phyloP scores from a whole-genome alignment of 176 grass and related monocot species.

The Alopecurus myosuroides region DNA sequence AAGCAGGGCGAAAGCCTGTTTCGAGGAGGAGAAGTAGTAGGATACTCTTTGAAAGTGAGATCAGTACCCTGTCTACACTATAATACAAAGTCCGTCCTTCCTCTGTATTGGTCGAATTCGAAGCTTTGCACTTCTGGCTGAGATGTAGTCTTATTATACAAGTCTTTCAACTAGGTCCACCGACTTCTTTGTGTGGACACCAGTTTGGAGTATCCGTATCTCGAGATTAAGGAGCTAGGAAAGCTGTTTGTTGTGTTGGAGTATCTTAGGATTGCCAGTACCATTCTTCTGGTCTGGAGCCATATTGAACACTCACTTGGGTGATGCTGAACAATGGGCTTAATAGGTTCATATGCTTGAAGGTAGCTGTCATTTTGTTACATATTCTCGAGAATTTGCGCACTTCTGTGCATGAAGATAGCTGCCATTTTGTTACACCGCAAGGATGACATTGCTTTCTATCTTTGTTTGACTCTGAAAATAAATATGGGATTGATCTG shows the following conservation, averaged over 20 bases:
- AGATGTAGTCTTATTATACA: neutral
- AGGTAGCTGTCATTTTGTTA: too few species aligned
- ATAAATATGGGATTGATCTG: neutral
- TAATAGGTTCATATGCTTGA: neutral
- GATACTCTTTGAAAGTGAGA: constrained; percentile 12
- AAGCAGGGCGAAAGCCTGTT: too few species aligned
- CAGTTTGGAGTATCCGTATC: neutral
- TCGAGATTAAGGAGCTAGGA: neutral
- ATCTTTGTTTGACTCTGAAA: neutral
- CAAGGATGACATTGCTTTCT: constrained; percentile 3
- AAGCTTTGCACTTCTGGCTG: neutral
- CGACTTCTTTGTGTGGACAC: neutral
- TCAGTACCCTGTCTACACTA: neutral
- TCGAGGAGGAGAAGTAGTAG: too few species aligned
- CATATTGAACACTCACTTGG: neutral
- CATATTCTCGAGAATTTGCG: neutral
- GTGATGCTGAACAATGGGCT: neutral
- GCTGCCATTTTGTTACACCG: neutral
- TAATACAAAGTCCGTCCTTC: neutral
- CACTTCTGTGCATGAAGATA: neutral
- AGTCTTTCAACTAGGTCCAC: neutral
- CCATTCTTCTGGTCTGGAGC: neutral
- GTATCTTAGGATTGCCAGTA: neutral
- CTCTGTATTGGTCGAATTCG: neutral
- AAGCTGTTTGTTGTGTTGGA: neutral